phyloP scores from a whole-genome alignment of 768 basidiomycete genomes.

The Mycena haematopus region DNA sequence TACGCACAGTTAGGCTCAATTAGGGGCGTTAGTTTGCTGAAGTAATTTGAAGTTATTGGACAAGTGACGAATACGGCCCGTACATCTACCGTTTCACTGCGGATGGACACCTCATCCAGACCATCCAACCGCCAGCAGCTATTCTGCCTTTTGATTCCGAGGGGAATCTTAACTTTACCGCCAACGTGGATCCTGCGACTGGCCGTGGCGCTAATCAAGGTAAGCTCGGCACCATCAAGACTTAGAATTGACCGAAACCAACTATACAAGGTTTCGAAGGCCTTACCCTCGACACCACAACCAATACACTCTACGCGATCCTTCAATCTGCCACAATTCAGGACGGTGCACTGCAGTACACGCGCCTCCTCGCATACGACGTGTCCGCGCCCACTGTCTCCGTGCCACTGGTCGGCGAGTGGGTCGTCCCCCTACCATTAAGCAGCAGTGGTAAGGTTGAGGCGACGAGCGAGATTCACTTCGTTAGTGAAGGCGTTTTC shows the following conservation, averaged over 20 bases:
- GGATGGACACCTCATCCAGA: conserved; percentile 55
- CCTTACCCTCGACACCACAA: conserved; percentile 55
- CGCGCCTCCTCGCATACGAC: conserved; percentile 64
- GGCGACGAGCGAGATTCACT: conserved; percentile 64
- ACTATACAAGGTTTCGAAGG: conserved; percentile 56
- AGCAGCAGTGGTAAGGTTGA: conserved; percentile 57
- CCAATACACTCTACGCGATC: conserved; percentile 61
- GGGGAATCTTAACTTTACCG: conserved; percentile 61
- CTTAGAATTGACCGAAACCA: no score
- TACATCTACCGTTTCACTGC: conserved; percentile 63
- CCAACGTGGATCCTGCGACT: conserved; percentile 51
- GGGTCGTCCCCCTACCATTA: conserved; percentile 62
- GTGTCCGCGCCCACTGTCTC: conserved; percentile 42
- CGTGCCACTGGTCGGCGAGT: conserved; percentile 59
- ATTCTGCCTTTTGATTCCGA: conserved; percentile 52
- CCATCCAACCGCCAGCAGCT: conserved; percentile 65
- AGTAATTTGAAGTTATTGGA: conserved; percentile 60
- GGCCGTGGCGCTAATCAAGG: conserved; percentile 65
- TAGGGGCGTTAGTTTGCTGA: neutral
- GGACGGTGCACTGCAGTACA: conserved; percentile 64
- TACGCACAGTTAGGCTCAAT: conserved; percentile 34
- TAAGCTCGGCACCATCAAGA: no score
- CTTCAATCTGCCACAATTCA: conserved; percentile 70
- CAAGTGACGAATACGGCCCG: conserved; percentile 74
- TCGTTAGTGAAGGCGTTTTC: conserved; percentile 59